Evolutionary conservation across 306 rosid species (phyloP).

Genomic region (Hippophae rhamnoides): DNA sequence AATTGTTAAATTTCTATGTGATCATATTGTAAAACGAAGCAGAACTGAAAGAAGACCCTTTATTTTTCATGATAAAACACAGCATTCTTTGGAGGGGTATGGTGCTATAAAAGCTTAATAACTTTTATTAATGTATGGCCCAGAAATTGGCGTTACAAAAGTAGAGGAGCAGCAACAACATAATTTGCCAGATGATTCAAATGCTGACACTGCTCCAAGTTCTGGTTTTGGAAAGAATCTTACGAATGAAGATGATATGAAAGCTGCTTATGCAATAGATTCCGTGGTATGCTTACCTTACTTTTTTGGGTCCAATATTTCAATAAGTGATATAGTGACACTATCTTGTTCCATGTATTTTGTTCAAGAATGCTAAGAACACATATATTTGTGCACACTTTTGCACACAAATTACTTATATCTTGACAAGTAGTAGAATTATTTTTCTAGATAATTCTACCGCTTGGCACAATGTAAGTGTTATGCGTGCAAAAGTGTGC

Average conservation of each 20-base stretch:
- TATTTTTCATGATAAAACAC: background rate
- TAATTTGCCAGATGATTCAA: conserved; percentile 55
- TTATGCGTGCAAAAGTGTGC: too few relatives aligned
- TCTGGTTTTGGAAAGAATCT: conserved; percentile 66
- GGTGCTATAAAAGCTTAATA: background rate
- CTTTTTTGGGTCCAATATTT: conserved; percentile 3
- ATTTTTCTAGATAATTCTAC: too few relatives aligned
- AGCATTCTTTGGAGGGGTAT: background rate
- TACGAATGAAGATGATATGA: conserved; percentile 73
- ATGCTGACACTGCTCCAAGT: conserved; percentile 41
- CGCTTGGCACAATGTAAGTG: too few relatives aligned
- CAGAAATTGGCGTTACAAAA: conserved; percentile 56
- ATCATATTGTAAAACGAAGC: background rate
- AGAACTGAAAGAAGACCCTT: background rate
- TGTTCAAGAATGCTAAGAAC: too few relatives aligned
- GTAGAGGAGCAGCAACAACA: conserved; percentile 75
- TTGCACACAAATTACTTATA: too few relatives aligned
- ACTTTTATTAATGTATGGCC: conserved; percentile 18
- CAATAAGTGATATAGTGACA: conserved; percentile 5
- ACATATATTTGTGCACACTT: too few relatives aligned
- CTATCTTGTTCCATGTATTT: background rate
- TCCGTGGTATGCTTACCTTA: conserved; percentile 46
- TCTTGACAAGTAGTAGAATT: too few relatives aligned
- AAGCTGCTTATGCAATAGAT: conserved; percentile 50
- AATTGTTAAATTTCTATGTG: too few relatives aligned